Percentiles rank a stretch among this genome's conserved stretches.
Conservation (phyloP, 805 yeast species). For the Candida oleophila region DNA sequence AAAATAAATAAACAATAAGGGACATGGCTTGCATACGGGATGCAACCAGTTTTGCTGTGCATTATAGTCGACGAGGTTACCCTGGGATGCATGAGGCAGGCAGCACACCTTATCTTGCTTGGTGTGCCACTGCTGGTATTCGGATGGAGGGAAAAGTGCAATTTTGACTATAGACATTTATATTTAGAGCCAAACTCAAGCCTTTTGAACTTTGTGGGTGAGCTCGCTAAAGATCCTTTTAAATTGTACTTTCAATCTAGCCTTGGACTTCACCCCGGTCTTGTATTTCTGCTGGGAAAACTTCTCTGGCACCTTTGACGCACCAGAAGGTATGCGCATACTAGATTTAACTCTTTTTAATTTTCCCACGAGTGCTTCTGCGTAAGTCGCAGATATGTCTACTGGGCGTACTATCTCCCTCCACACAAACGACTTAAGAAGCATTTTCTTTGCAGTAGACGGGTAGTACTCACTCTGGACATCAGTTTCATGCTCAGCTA, state of each 20-base stretch:
- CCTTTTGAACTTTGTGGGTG: background rate
- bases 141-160: background rate
- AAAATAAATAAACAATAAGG: too few relatives aligned
- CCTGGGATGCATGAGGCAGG: too few relatives aligned
- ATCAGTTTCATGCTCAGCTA: background rate
- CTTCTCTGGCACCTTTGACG: background rate
- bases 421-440: constrained; percentile 3
- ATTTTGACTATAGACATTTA: too few relatives aligned
- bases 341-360: constrained; percentile 3
- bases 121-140: background rate
- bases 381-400: constrained; percentile 1
- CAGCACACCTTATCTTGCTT: too few relatives aligned
- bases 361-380: constrained; percentile 2
- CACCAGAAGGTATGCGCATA: background rate
- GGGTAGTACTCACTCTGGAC: background rate
- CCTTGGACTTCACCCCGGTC: background rate
- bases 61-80: too few relatives aligned
- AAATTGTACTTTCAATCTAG: background rate
- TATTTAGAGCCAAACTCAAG: background rate
- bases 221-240: background rate
- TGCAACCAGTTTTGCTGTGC: too few relatives aligned
- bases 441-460: background rate
- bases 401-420: background rate
- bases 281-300: background rate
- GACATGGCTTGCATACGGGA: too few relatives aligned